phyloP scores from a whole-genome alignment of 306 rosid species.

The Mimosa bimucronata region DNA sequence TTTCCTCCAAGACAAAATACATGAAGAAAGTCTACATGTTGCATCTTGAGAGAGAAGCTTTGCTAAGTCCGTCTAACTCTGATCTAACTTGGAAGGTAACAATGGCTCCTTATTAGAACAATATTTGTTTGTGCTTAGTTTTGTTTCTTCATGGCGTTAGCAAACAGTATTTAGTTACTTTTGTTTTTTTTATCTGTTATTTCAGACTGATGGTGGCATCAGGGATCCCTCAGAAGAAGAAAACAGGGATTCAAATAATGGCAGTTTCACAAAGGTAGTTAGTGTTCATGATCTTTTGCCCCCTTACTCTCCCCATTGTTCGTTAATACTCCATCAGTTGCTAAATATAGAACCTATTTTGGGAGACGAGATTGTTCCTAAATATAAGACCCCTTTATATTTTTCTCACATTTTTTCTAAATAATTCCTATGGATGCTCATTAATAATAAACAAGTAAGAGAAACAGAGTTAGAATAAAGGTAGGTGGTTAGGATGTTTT shows the following conservation, averaged over 20 bases:
- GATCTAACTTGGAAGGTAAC: conserved; percentile 59
- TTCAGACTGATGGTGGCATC: conserved; percentile 58
- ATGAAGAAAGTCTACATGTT: conserved; percentile 53
- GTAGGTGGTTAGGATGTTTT: too few species aligned
- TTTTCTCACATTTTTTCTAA: too few species aligned
- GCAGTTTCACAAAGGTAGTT: conserved; percentile 68
- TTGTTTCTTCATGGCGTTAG: conserved; percentile 11
- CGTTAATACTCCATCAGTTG: too few species aligned
- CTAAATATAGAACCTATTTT: too few species aligned
- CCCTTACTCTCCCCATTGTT: not conserved
- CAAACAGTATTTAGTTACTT: not conserved
- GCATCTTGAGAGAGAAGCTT: conserved; percentile 57
- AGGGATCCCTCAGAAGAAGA: conserved; percentile 49
- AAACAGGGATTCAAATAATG: conserved; percentile 37
- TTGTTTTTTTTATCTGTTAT: conserved; percentile 3
- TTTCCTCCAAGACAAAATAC: conserved; percentile 58
- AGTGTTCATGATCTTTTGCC: not conserved
- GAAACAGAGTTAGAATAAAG: too few species aligned
- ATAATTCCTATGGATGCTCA: too few species aligned
- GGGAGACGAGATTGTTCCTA: too few species aligned
- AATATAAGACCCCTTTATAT: too few species aligned
- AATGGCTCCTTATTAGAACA: conserved; percentile 14
- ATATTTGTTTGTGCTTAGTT: not conserved
- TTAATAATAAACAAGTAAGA: too few species aligned
- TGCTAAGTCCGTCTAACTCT: conserved; percentile 47